phyloP scores from a whole-genome alignment of 176 grass and related monocot genomes.

The Phoenix roebelenii region DNA sequence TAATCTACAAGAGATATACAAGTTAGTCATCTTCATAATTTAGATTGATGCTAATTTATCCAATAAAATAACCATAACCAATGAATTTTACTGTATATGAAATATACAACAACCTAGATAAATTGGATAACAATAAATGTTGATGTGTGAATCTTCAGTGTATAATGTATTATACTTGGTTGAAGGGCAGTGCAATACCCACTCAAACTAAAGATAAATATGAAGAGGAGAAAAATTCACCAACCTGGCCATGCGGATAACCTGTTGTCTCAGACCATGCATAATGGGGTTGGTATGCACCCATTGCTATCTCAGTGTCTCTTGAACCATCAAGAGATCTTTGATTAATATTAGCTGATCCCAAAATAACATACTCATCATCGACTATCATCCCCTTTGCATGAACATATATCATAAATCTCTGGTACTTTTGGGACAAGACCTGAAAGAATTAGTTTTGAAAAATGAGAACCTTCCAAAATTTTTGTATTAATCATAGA shows the following conservation, averaged over 20 bases:
- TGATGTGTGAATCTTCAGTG: no score
- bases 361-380: slow-evolving; percentile 85
- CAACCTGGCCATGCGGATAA: slow-evolving; percentile 36
- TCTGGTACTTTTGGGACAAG: slow-evolving; percentile 25
- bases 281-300: slow-evolving; percentile 58
- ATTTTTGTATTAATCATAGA: no score
- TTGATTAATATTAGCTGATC: slow-evolving; percentile 93
- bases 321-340: slow-evolving; percentile 60
- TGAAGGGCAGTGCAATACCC: background rate
- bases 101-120: no score
- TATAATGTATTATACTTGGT: no score
- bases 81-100: no score
- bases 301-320: slow-evolving; percentile 87
- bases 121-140: no score
- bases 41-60: no score
- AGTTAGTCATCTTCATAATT: no score
- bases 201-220: background rate
- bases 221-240: background rate
- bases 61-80: no score
- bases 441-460: background rate
- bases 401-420: slow-evolving; percentile 96
- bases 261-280: background rate
- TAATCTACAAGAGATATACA: no score
- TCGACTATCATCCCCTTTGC: slow-evolving; percentile 88
- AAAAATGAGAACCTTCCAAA: no score